Conservation (phyloP, 164 flowering plant genomes). For the Magnolia sinica region DNA sequence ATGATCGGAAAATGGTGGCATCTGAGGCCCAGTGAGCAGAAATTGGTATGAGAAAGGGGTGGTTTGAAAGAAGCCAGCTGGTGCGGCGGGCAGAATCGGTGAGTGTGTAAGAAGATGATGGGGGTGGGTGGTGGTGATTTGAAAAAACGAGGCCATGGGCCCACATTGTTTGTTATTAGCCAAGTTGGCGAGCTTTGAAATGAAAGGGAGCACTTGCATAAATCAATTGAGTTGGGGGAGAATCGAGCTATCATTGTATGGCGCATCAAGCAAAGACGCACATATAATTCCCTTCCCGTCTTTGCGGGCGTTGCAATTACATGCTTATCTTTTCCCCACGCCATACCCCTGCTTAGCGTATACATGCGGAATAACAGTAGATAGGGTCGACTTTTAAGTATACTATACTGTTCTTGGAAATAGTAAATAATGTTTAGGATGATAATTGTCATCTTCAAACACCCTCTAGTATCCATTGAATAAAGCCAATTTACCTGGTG, state of each 20-base stretch:
- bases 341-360: background rate
- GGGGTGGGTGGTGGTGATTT: background rate
- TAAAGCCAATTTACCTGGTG: background rate
- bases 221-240: background rate
- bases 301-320: background rate
- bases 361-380: background rate
- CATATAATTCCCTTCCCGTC: background rate
- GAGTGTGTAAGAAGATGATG: background rate
- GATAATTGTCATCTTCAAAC: background rate
- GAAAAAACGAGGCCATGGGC: background rate
- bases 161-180: conserved; percentile 2
- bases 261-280: conserved; percentile 8
- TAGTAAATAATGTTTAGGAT: background rate
- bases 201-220: conserved; percentile 8
- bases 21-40: too few species aligned
- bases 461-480: background rate
- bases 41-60: background rate
- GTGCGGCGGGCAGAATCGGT: background rate
- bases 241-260: conserved; percentile 4
- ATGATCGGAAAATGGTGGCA: background rate
- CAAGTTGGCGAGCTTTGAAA: conserved; percentile 3
- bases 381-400: background rate
- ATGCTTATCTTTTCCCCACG: conserved; percentile 10
- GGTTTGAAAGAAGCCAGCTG: too few species aligned
- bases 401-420: background rate